Conservation (phyloP, 176 grass and related monocot genomes). For the Puccinellia tenuiflora region DNA sequence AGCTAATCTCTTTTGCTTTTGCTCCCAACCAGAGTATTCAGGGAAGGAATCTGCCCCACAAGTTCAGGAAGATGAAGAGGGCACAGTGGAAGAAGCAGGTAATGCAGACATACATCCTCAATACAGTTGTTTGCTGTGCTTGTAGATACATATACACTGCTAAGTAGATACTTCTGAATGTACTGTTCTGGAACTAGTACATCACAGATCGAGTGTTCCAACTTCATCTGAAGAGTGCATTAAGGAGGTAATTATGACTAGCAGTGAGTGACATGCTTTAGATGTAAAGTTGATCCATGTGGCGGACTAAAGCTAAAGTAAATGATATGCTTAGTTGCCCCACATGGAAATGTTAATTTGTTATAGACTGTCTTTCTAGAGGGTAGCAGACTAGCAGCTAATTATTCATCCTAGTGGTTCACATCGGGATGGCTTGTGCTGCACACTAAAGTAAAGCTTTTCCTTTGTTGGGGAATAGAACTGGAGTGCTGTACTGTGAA, state of each 20-base stretch:
- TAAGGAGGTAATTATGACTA: not conserved
- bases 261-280: conserved; percentile 17
- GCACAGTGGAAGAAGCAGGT: not conserved
- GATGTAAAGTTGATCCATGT: conserved; percentile 8
- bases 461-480: not conserved
- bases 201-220: not conserved
- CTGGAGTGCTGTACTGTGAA: not conserved
- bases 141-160: not conserved
- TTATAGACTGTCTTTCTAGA: conserved; percentile 4
- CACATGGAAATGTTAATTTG: not conserved
- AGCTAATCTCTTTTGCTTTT: not conserved
- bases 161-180: not conserved
- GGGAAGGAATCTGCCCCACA: not conserved
- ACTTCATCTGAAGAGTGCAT: conserved; percentile 2
- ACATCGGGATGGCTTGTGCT: conserved; percentile 12
- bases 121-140: not conserved
- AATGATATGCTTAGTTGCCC: conserved; percentile 16
- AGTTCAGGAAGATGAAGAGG: conserved; percentile 3
- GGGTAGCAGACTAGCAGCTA: not conserved
- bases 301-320: conserved; percentile 16
- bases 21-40: not conserved
- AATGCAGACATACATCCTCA: not conserved
- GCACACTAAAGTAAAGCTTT: conserved; percentile 9
- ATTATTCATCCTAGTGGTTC: conserved; percentile 10
- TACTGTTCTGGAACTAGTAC: not conserved